A percentile compares a stretch with the other conserved stretches of the same genome.
Conservation (phyloP, 108 stramenopile species). For the Poteriospumella lacustris region DNA sequence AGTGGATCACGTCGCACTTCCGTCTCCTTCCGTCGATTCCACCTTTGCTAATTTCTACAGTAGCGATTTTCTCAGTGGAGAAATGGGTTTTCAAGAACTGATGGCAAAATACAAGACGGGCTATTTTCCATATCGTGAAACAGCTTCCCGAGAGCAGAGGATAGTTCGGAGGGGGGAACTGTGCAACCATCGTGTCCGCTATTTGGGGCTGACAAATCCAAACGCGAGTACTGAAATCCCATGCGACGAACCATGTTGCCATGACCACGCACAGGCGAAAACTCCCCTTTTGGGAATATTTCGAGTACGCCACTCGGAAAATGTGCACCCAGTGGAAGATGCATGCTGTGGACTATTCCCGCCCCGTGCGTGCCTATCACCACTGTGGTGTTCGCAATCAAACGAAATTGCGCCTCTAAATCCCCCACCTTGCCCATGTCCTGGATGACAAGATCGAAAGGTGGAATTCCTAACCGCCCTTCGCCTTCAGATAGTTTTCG, state of each 20-base stretch:
- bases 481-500: not conserved
- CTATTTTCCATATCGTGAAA: not conserved
- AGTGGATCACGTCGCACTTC: too few relatives aligned
- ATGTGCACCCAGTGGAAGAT: not conserved
- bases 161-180: not conserved
- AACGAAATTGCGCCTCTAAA: not conserved
- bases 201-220: not conserved
- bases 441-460: not conserved
- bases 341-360: not conserved
- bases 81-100: not conserved
- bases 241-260: not conserved
- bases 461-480: not conserved
- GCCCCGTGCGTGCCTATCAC: conserved; percentile 11
- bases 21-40: too few relatives aligned
- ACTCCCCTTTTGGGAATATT: not conserved
- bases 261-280: not conserved
- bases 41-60: too few relatives aligned
- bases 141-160: not conserved
- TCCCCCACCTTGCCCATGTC: not conserved
- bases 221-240: not conserved
- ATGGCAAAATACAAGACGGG: not conserved
- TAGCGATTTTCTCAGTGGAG: too few relatives aligned
- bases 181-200: not conserved
- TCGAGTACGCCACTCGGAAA: not conserved
- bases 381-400: not conserved